Base-by-base conservation (phyloP, 176 grass and related monocot genomes). In the Aegilops bicornis region DNA sequence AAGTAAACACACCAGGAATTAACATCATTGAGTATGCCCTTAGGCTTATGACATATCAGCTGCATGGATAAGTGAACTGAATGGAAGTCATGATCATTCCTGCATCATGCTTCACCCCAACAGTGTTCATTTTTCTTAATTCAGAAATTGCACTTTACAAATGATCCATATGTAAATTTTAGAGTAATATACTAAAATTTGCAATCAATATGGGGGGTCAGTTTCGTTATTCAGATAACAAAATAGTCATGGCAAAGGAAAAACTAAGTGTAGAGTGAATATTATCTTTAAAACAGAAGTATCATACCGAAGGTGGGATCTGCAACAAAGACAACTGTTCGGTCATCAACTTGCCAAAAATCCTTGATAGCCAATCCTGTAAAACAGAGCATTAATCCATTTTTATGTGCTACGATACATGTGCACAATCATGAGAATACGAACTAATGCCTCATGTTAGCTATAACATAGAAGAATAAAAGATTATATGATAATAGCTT, bases 331-430 rank as follows among this genome's bases (percentile, higher is more conserved):
- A 98, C 93, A 30, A 98, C 88, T 54, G 96, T 98, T 79, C 88
- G 86, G 27, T 98, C 96, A 92, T 98, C 96, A 42, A 98, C 96
- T 89, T 94, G 83, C 96, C 96, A 98, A 79, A 89, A 94, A 50
- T 95, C 93, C 88, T 95, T 98, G 86, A 98, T 87, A 84, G 96
- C 96, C 76, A 93, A 84, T 88, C 96, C 96, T 92, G 88, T 62
- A 87, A 73, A 20, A 35, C 22, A 45, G 39, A 58, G 24, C 7
- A 77, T 69, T 29, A 84, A 83, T 22, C 17, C 85, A 70, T 36
- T 14, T 24, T 50, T 63, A 72, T 20, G 66, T 30, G 10, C 35
- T 65, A 82, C 62, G n/a, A 79, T 19, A 32, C 73, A 62, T 47
- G 82, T 54, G 52, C 10, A 50, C 40, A 36, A 43, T 52, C 60